These are phyloP conservation scores for Strigomonas galati DNA, from an alignment of 208 protist species.

Conservation along the genomic window DNA sequence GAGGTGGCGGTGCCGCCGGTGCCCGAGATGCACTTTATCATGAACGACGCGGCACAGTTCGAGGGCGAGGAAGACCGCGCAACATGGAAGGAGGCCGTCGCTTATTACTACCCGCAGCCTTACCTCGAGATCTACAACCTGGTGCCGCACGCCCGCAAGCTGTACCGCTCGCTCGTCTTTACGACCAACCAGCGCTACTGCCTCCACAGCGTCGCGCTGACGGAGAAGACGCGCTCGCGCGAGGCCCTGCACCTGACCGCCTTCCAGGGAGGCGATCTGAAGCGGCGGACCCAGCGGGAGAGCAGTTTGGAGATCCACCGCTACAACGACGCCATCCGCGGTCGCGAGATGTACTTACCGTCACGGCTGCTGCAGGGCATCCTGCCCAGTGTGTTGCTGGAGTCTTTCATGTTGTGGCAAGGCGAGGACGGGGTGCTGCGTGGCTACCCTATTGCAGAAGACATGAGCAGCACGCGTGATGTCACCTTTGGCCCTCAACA, in stretches of 20 bases:
- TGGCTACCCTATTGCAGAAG: conserved; percentile 43
- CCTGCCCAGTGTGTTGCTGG: conserved; percentile 66
- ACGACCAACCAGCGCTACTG: conserved; percentile 66
- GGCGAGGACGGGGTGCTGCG: conserved; percentile 74
- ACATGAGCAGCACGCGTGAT: background rate
- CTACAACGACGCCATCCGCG: conserved; percentile 42
- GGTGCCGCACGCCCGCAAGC: conserved; percentile 61
- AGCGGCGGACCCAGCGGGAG: conserved; percentile 44
- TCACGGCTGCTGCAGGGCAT: conserved; percentile 74
- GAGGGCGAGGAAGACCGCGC: conserved; percentile 41
- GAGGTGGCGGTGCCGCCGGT: conserved; percentile 17
- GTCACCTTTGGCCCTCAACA: background rate
- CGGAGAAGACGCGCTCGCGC: conserved; percentile 23
- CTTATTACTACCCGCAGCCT: conserved; percentile 44
- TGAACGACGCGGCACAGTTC: conserved; percentile 64
- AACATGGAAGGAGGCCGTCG: conserved; percentile 87
- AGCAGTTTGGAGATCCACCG: conserved; percentile 70
- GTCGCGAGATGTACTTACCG: conserved; percentile 70
- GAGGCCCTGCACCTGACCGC: conserved; percentile 33
- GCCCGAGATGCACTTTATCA: conserved; percentile 53
- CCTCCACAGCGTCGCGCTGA: conserved; percentile 58
- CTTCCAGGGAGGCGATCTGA: conserved; percentile 70
- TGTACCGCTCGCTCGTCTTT: conserved; percentile 77
- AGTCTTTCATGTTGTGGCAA: conserved; percentile 82
- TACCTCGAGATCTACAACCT: conserved; percentile 74